Evolutionary conservation across 2,329 filamentous ascomycete genomes (phyloP), one percentile per base, ranked within the genome.

Genomic region (Aspergillus pseudoviridinutans): DNA sequence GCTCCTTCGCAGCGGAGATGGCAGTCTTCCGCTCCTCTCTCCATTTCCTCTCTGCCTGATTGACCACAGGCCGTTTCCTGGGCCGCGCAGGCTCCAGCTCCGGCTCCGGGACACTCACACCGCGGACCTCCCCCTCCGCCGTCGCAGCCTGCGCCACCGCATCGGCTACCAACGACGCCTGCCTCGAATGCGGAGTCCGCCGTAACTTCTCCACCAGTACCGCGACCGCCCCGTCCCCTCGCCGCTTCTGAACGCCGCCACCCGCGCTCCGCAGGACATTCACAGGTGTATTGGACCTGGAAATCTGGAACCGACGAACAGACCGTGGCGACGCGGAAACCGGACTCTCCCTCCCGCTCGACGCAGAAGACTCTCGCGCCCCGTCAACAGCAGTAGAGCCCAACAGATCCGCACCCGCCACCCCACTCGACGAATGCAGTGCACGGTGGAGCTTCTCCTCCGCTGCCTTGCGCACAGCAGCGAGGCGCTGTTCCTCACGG

Each of bases 261-360:
- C 66, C 67, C 3, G 65, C 60, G 54, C 63, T 61, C 6, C 66
- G 70, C 3, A 67, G 64, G 6, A 72, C 63, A 35, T 61, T 62
- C 27, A 57, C 51, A 9, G 69, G 61, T 20, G 62, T 69, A 41
- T 61, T 70, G 6, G 72, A 69, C 42, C 71, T 62, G 4, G 73
- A 71, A 44, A 77, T 75, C 56, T 77, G 74, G 57, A 77, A 77
- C 17, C 73, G 68, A 8, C 75, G 73, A 44, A 77, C 58, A 4
- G 68, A 61, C 44, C 58, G 61, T 14, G 64, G 54, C 12, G 69
- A 65, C 5, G 68, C 56, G 22, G 58, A 46, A n/a, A 56, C 52
- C n/a, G 61, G 58, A 32, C 62, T 66, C n/a, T 22, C 56, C 27
- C 49, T 51, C 10, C 49, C 59, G 35, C 59, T 61, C 20, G 64